Base-by-base conservation (phyloP, 306 rosid genomes). In the Prunus padus region DNA sequence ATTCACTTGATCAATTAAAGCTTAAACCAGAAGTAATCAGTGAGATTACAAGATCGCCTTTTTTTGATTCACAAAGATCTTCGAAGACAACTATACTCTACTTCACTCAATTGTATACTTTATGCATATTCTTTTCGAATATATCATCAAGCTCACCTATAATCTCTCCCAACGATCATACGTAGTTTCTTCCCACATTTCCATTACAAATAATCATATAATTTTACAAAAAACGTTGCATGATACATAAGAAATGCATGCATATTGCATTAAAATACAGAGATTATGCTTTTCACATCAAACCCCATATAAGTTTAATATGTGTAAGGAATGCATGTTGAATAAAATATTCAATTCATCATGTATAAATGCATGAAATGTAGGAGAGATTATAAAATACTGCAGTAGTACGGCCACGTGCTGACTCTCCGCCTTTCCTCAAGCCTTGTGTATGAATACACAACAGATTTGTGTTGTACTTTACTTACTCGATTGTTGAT, bases 271-370 rank as follows among this genome's bases (percentile, higher is more conserved):
- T 33, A 33, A 52, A 62, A 28, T 50, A 42, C 71, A 74, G 75
- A 62, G 45, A 81, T 73, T 73, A 40, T 68, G 80, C 80, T 77
- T 74, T 84, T 64, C 28, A 78, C 60, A 54, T 61, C 66, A 46
- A 51, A 59, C 50, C 14, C 37, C 37, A 0, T 15, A 65, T 14
- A 20, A 65, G 50, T 46, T 23, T 47, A 66, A 47, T 56, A 42
- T 13, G 1, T 28, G n/a, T 12, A 68, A 76, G 33, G 68, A 77
- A 33, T 62, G 76, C 79, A 79, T 67, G 73, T 18, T 62, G 47
- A 46, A 69, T 42, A 52, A 44, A 67, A n/a, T 51, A 72, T 42
- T 26, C 44, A 13, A 4, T 11, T 3, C 22, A 5, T 3, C 22
- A 12, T 19, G 18, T 55, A 13, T 30, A 46, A 47, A 37, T 69